Evolutionary conservation across 164 flowering plant genomes (phyloP).

Genomic region (Pachysandra terminalis): DNA sequence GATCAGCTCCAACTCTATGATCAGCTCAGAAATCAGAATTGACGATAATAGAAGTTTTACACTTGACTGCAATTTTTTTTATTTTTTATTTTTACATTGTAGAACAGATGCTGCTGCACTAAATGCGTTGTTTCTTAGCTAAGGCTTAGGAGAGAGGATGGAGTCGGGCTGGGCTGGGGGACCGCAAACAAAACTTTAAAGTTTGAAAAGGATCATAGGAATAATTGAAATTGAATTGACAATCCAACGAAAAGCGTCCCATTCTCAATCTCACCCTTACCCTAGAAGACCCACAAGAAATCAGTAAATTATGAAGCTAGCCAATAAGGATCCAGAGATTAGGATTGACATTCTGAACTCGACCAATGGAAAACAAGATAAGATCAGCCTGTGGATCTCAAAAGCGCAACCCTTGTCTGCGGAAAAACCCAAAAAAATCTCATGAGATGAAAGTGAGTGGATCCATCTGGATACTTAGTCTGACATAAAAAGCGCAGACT

Average conservation of each 20-base stretch:
- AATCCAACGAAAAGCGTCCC: background rate
- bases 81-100: too few species aligned
- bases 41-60: too few species aligned
- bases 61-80: too few species aligned
- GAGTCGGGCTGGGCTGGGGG: too few species aligned
- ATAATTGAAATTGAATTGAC: too few species aligned
- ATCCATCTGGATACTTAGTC: constrained; percentile 3
- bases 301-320: constrained; percentile 21
- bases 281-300: constrained; percentile 34
- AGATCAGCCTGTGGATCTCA: constrained; percentile 49
- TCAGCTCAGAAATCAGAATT: too few species aligned
- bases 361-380: constrained; percentile 60
- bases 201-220: too few species aligned
- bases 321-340: constrained; percentile 39
- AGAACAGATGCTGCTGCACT: too few species aligned
- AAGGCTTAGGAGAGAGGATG: too few species aligned
- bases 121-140: too few species aligned
- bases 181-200: too few species aligned
- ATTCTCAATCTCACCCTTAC: constrained; percentile 12
- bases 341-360: constrained; percentile 34
- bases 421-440: constrained; percentile 22
- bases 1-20: too few species aligned
- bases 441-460: constrained; percentile 15
- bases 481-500: constrained; percentile 31
- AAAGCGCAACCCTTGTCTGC: constrained; percentile 28